Base-by-base conservation (phyloP, 805 yeast species). In the Saccharomyces cerevisiae region DNA sequence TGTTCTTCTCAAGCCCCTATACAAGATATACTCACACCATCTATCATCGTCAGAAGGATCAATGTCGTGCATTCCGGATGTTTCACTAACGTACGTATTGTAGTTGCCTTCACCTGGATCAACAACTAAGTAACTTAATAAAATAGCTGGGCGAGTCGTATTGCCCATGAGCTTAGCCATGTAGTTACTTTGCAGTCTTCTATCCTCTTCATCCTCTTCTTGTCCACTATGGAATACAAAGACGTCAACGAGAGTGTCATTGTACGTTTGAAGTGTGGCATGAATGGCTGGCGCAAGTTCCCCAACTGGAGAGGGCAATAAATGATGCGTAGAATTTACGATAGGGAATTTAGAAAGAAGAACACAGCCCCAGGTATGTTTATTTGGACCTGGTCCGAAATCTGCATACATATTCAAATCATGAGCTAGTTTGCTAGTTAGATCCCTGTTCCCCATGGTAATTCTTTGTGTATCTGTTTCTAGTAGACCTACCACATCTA, bases 151-250 rank as follows among this genome's bases (percentile, higher is more conserved):
- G 54, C 89, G 80, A 47, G 81, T 76, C n/a, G 87, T 79, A 14
- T 83, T 76, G 2, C 86, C 92, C 96, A 94, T 89, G 48, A 94
- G 77, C 41, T 82, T 83, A 31, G 86, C 79, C 47, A 94, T 77
- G 1, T 82, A 87, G 57, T 82, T 76, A 61, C 92, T 82, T 73
- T 94, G 99, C 61, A 89, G 75, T 61, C 94, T 76, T 64, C 99
- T 81, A 71, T 94, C 99, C 68, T 90, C 96, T 2, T 76, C 90
- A 68, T 94, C 99, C 75, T 94, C 98, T 70, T 94, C 98, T 73
- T 94, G 99, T 3, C 99, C 99, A 48, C 94, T 83, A 70, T 94
- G 99, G 87, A 94, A 94, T 26, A 94, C 99, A 55, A 94, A 92
- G 26, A 94, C 88, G 69, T 94, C 99, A 5, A 94, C 87, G 22